Conservation (phyloP, 495 filamentous ascomycete genomes). For the Tuber indicum region DNA sequence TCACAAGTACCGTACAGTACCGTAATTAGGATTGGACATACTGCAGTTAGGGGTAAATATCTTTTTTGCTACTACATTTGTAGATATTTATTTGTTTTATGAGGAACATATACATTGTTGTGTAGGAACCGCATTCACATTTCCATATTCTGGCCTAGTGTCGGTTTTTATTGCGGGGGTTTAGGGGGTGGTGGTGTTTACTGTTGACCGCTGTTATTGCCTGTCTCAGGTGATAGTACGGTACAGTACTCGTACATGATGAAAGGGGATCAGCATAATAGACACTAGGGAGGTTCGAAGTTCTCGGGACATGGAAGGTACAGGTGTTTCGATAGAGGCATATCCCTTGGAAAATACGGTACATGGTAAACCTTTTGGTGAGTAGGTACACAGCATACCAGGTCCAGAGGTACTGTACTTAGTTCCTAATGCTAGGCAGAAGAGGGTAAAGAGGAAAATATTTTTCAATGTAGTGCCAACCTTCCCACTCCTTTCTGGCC, state of each 20-base stretch:
- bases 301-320: no score
- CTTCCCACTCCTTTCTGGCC: no score
- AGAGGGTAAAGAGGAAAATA: no score
- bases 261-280: not conserved
- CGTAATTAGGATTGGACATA: not conserved
- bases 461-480: no score
- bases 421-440: no score
- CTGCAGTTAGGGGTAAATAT: not conserved
- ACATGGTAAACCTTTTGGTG: no score
- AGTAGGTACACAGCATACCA: no score
- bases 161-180: not conserved
- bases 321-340: no score
- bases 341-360: no score
- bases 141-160: not conserved
- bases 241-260: no score
- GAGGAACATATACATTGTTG: not conserved
- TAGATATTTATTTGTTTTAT: not conserved
- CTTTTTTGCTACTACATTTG: not conserved
- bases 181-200: not conserved
- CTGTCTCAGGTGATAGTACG: not conserved
- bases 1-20: not conserved
- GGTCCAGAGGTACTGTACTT: no score
- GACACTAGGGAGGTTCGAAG: no score
- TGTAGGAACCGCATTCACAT: not conserved
- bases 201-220: not conserved